phyloP scores from a whole-genome alignment of 495 filamentous ascomycete genomes.

The Xylaria castorea region DNA sequence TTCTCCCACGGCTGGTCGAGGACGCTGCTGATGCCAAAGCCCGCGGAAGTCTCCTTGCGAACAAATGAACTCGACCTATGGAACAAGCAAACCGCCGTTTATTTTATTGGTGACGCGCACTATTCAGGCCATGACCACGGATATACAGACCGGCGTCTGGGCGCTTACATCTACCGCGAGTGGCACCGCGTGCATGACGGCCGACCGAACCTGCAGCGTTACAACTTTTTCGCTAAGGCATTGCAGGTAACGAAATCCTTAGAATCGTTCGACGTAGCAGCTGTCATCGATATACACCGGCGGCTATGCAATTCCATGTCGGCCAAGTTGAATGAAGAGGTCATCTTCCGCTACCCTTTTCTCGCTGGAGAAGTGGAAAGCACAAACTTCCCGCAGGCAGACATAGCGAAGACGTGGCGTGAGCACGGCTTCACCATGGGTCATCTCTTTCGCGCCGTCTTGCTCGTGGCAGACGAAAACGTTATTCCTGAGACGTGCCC shows the following conservation, averaged over 20 bases:
- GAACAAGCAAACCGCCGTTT: constrained; percentile 36
- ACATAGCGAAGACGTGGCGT: constrained; percentile 31
- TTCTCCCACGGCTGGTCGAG: constrained; percentile 31
- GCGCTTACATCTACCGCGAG: constrained; percentile 33
- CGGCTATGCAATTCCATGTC: constrained; percentile 24
- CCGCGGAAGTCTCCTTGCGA: constrained; percentile 26
- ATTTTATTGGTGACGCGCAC: constrained; percentile 30
- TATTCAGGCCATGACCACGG: constrained; percentile 27
- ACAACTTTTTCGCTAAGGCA: constrained; percentile 34
- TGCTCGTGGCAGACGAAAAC: constrained; percentile 33
- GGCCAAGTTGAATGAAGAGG: constrained; percentile 22
- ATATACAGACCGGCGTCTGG: constrained; percentile 31
- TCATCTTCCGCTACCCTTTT: constrained; percentile 25
- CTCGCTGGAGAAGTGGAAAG: constrained; percentile 23
- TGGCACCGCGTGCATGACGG: constrained; percentile 30
- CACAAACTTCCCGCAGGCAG: constrained; percentile 25
- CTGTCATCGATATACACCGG: constrained; percentile 29
- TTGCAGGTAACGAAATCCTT: constrained; percentile 26
- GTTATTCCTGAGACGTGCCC: constrained; percentile 32
- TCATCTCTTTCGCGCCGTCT: constrained; percentile 33
- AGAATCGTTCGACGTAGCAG: constrained; percentile 27
- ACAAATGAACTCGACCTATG: constrained; percentile 26
- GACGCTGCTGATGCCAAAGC: constrained; percentile 28
- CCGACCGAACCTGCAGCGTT: constrained; percentile 34
- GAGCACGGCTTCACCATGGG: constrained; percentile 33